A percentile compares a stretch with the other conserved stretches of the same genome.
These are phyloP conservation scores for Diaporthe destruens DNA, from an alignment of 2,329 filamentous ascomycete species.

Conservation along the genomic window DNA sequence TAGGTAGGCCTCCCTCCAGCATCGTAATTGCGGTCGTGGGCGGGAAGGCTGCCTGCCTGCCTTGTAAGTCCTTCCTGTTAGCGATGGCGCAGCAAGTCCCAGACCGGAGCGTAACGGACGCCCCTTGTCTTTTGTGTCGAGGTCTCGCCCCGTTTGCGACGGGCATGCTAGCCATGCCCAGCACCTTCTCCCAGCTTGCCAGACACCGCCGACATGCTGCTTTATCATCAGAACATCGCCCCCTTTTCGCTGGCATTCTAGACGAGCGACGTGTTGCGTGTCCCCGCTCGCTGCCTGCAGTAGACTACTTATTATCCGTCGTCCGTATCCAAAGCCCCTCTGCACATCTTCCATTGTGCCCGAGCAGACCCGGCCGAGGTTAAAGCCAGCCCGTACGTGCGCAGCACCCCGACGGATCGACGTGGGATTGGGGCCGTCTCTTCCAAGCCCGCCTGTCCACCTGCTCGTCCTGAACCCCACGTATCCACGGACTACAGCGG, in stretches of 20 bases:
- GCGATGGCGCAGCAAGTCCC: neutral
- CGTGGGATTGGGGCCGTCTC: constrained; percentile 27
- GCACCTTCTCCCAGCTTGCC: constrained; percentile 14
- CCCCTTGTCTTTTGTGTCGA: neutral
- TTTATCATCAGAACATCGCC: constrained; percentile 31
- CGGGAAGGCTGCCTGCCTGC: constrained; percentile 16
- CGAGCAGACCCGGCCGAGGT: constrained; percentile 26
- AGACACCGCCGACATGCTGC: neutral
- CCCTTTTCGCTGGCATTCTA: constrained; percentile 32
- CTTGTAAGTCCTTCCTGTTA: constrained; percentile 2
- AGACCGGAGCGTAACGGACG: constrained; percentile 14
- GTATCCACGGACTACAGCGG: neutral
- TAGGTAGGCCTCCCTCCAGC: constrained; percentile 2
- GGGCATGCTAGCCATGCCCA: neutral
- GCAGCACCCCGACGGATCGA: constrained; percentile 15
- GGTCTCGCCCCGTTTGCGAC: constrained; percentile 24
- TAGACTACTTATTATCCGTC: constrained; percentile 16
- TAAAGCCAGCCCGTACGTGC: neutral
- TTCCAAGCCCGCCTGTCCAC: constrained; percentile 12
- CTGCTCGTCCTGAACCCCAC: neutral
- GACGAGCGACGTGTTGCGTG: constrained; percentile 32
- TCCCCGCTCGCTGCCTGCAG: constrained; percentile 34
- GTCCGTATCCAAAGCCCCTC: neutral
- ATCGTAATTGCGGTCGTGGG: neutral
- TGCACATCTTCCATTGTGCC: constrained; percentile 5